Conservation (phyloP, 352 stramenopile species). For the Pythium sp. region DNA sequence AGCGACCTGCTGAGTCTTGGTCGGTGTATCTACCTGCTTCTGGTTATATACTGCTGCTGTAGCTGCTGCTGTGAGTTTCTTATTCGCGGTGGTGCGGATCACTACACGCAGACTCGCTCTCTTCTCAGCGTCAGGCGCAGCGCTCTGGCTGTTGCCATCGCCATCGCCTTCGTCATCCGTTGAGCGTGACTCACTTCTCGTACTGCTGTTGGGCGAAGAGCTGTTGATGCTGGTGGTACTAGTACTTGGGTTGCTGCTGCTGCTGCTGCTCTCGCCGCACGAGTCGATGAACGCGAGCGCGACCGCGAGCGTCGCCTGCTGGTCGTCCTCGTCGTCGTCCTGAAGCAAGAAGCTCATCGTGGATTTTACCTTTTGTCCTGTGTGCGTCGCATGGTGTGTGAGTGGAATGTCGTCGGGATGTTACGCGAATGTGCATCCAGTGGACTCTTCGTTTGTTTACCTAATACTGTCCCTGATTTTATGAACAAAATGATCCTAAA, state of each 20-base stretch:
- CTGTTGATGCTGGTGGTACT: not conserved
- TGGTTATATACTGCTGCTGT: not conserved
- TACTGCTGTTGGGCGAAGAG: not conserved
- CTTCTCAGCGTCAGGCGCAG: not conserved
- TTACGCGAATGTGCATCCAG: not conserved
- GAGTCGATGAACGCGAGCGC: conserved; percentile 17
- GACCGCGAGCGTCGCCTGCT: conserved; percentile 4
- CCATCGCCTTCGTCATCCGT: not conserved
- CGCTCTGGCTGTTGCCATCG: not conserved
- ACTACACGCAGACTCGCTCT: conserved; percentile 6
- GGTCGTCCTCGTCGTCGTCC: conserved; percentile 5
- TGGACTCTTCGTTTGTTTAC: not conserved
- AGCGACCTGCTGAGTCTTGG: not conserved
- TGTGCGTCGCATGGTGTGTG: not conserved
- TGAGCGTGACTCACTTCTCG: not conserved
- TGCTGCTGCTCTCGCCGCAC: conserved; percentile 19
- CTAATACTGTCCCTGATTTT: not conserved
- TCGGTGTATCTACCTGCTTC: not conserved
- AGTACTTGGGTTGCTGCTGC: not conserved
- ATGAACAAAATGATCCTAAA: not conserved
- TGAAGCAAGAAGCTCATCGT: conserved; percentile 14
- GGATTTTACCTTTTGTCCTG: not conserved
- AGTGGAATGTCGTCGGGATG: not conserved
- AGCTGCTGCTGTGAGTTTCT: not conserved
- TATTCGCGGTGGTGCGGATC: conserved; percentile 11